These are phyloP conservation scores for Fusarium subglutinans DNA, from an alignment of 2,329 filamentous ascomycete genomes.

Conservation along the genomic window DNA sequence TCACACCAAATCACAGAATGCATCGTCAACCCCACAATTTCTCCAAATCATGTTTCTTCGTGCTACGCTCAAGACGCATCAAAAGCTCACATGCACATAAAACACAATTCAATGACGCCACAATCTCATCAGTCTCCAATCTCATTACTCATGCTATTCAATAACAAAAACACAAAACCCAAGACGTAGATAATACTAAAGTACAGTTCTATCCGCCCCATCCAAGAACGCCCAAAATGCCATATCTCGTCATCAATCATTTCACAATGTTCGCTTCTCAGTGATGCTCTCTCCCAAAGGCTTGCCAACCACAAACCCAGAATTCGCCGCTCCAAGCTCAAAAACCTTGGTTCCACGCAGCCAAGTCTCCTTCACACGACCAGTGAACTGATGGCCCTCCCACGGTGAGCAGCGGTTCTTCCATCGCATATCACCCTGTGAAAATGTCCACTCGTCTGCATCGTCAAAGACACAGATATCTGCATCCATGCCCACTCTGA, in stretches of 20 bases:
- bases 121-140: conserved; percentile 6
- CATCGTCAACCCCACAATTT: conserved; percentile 23
- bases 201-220: neutral
- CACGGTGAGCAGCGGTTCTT: conserved; percentile 93
- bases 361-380: conserved; percentile 87
- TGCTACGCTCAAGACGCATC: conserved; percentile 4
- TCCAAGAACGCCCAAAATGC: conserved; percentile 9
- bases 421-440: conserved; percentile 86
- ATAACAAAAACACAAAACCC: neutral
- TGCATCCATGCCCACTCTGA: conserved; percentile 84
- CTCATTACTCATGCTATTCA: conserved; percentile 18
- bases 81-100: conserved; percentile 8
- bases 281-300: conserved; percentile 66
- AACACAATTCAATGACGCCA: conserved; percentile 28
- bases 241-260: conserved; percentile 6
- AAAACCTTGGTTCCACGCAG: conserved; percentile 81
- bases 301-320: conserved; percentile 59
- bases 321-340: conserved; percentile 64
- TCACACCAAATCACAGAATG: conserved; percentile 19
- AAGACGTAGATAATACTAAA: neutral
- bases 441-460: conserved; percentile 77
- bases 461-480: conserved; percentile 96
- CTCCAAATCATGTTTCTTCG: conserved; percentile 21
- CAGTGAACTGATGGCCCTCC: conserved; percentile 80
- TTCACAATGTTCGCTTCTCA: conserved; percentile 60